These are phyloP conservation scores for Trichoderma semiorbis DNA, from an alignment of 2,329 filamentous ascomycete species.

Conservation along the genomic window DNA sequence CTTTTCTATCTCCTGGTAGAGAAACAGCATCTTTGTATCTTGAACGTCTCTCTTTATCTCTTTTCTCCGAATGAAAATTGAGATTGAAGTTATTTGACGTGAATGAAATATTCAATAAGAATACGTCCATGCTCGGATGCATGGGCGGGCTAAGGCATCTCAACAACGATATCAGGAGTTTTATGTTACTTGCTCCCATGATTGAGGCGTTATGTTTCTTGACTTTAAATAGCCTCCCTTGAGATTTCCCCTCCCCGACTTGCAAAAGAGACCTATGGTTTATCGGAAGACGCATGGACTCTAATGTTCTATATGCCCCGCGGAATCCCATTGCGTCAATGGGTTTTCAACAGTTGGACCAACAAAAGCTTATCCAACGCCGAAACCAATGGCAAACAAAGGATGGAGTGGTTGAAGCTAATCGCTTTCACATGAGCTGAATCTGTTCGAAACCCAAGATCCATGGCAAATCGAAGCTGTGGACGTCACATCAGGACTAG, in stretches of 20 bases:
- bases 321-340: background rate
- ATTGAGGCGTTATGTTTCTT: background rate
- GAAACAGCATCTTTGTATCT: background rate
- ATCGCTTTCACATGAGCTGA: background rate
- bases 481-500: background rate
- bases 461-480: background rate
- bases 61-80: background rate
- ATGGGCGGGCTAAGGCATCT: background rate
- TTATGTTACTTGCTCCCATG: background rate
- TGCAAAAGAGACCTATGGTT: too few species aligned
- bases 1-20: background rate
- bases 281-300: too few species aligned
- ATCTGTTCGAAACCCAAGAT: background rate
- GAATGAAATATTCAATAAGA: background rate
- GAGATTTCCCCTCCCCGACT: too few species aligned
- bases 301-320: too few species aligned
- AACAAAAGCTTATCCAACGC: background rate
- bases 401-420: background rate
- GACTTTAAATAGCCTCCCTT: background rate
- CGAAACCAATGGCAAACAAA: background rate
- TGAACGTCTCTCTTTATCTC: background rate
- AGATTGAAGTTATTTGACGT: background rate
- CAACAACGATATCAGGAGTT: background rate
- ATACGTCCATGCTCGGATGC: background rate
- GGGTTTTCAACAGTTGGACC: background rate